Evolutionary conservation across 176 grass and related monocot species (phyloP), one percentile per base, ranked within the genome.

Genomic region (Ensete ventricosum): DNA sequence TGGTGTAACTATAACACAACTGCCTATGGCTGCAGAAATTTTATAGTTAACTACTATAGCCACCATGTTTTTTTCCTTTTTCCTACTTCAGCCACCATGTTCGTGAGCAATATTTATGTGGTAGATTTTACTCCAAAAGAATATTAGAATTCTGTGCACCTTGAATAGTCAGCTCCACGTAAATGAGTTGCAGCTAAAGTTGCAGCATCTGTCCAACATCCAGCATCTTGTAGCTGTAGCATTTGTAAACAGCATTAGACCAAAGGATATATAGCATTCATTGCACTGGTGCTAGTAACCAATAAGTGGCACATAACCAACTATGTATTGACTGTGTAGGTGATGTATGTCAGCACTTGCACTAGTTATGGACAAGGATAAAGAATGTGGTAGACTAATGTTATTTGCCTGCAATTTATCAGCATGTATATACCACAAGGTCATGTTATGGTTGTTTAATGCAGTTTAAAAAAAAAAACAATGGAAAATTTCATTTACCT

Each of bases 151-250:
- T 34, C 29, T 11, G 34, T 9, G 20, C 81, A 98, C 95, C 95
- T 98, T 70, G 90, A 83, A 87, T 98, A 98, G 69, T 98, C 95
- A 85, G 95, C 90, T 79, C 94, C 95, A 78, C 76, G 90, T 82
- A 98, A 91, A 91, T 98, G 88, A 75, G 80, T 98, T 70, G 95
- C 90, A 52, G 95, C 95, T 76, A 98, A 85, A 82, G 95, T 98
- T 71, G 88, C 90, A 84, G 95, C 90, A 82, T 98, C 95, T 64
- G 73, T 89, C 95, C 95, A 98, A 76, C 84, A 94, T 22, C 86
- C 95, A 84, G 95, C 95, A 89, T 98, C 95, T 98, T 98, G 90
- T 80, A 98, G 84, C 95, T 98, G 80, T 87, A 84, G 71, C 58
- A 53, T 69, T 26, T n/a, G 57, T 24, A 52, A 78, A 78, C 53